These are phyloP conservation scores for Gossypium schwendimanii DNA, from an alignment of 441 rosid genomes.

Conservation along the genomic window DNA sequence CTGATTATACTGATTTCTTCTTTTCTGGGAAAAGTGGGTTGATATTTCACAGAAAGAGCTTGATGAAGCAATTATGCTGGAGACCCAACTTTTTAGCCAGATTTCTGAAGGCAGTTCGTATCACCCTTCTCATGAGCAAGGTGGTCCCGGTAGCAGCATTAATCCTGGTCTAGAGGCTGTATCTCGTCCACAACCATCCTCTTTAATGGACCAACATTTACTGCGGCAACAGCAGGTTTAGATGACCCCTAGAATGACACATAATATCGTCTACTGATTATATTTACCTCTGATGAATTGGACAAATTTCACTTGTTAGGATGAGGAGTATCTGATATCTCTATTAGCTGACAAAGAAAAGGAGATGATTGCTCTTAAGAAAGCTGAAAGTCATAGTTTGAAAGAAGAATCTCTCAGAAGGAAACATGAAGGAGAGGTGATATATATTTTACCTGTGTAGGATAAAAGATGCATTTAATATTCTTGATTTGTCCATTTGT, in stretches of 20 bases:
- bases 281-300: constrained; percentile 5
- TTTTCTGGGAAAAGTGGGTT: constrained; percentile 42
- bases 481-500: not conserved
- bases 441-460: not conserved
- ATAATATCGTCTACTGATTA: not conserved
- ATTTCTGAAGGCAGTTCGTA: constrained; percentile 26
- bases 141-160: constrained; percentile 12
- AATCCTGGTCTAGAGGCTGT: constrained; percentile 15
- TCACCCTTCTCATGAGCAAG: constrained; percentile 12
- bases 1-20: constrained; percentile 13
- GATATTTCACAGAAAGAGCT: constrained; percentile 55
- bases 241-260: not conserved
- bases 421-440: constrained; percentile 27
- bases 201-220: constrained; percentile 17
- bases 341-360: constrained; percentile 36
- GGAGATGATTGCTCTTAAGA: constrained; percentile 27
- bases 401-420: constrained; percentile 25
- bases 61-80: constrained; percentile 59
- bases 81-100: constrained; percentile 50
- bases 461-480: not conserved
- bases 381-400: constrained; percentile 23
- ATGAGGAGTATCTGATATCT: constrained; percentile 37
- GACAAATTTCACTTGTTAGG: constrained; percentile 24
- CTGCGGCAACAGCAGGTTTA: constrained; percentile 35
- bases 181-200: constrained; percentile 20